Evolutionary conservation across 2,329 filamentous ascomycete genomes (phyloP).

Genomic region (Aspergillus texensis): DNA sequence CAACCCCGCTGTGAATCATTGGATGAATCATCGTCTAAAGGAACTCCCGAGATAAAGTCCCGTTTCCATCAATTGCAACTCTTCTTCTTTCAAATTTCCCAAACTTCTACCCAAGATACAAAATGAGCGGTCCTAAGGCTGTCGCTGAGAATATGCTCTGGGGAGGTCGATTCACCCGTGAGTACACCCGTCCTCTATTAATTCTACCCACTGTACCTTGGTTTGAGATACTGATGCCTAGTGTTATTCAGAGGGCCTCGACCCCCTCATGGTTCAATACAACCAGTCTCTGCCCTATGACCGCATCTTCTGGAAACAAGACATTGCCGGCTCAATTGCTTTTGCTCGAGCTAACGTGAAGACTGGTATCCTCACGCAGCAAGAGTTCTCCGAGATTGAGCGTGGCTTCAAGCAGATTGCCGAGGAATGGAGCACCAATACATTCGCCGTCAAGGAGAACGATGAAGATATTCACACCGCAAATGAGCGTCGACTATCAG

Average conservation of each 20-base stretch:
- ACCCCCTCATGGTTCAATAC: slow-evolving; percentile 84
- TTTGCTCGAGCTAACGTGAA: slow-evolving; percentile 80
- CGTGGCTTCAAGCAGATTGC: slow-evolving; percentile 64
- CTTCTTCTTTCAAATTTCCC: slow-evolving; percentile 4
- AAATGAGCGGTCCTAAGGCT: slow-evolving; percentile 40
- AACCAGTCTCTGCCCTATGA: slow-evolving; percentile 82
- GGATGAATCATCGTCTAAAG: slow-evolving; percentile 11
- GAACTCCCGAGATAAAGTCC: not conserved
- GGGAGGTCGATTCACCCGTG: slow-evolving; percentile 65
- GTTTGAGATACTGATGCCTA: slow-evolving; percentile 20
- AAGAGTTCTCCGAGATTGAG: slow-evolving; percentile 76
- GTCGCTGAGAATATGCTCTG: slow-evolving; percentile 58
- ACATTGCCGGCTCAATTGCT: slow-evolving; percentile 78
- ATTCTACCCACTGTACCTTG: not conserved
- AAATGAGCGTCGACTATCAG: slow-evolving; percentile 72
- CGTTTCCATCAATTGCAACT: not conserved
- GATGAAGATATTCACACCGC: slow-evolving; percentile 69
- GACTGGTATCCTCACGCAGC: slow-evolving; percentile 69
- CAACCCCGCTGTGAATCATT: slow-evolving; percentile 9
- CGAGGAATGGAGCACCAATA: slow-evolving; percentile 46
- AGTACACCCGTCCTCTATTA: slow-evolving; percentile 18
- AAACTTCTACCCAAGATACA: slow-evolving; percentile 15
- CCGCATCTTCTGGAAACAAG: slow-evolving; percentile 74
- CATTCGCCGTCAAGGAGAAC: slow-evolving; percentile 41
- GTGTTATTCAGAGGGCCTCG: slow-evolving; percentile 66